These are phyloP conservation scores for Kodamaea jinghongensis DNA, from an alignment of 805 yeast genomes.

Conservation along the genomic window DNA sequence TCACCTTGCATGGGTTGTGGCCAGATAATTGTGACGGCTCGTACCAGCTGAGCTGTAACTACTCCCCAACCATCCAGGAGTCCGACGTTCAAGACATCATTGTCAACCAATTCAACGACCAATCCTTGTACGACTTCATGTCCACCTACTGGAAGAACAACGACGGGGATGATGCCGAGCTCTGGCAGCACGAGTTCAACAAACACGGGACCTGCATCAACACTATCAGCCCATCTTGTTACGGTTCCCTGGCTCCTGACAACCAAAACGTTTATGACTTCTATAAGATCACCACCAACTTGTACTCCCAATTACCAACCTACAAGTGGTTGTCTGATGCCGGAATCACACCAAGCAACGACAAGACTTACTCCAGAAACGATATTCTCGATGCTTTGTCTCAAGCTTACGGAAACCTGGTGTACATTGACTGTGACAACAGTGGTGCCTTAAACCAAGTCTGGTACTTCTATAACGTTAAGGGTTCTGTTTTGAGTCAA, in stretches of 20 bases:
- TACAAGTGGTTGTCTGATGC: slow-evolving; percentile 57
- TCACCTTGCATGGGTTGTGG: slow-evolving; percentile 86
- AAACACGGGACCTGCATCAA: slow-evolving; percentile 91
- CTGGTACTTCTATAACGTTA: slow-evolving; percentile 21
- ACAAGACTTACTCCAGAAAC: slow-evolving; percentile 52
- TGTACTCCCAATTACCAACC: slow-evolving; percentile 62
- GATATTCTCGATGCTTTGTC: slow-evolving; percentile 53
- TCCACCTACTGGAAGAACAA: slow-evolving; percentile 65
- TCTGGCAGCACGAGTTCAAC: slow-evolving; percentile 91
- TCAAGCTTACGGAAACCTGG: slow-evolving; percentile 48
- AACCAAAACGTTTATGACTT: slow-evolving; percentile 62
- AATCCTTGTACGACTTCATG: slow-evolving; percentile 57
- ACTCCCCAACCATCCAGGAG: slow-evolving; percentile 42
- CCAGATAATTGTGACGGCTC: slow-evolving; percentile 84
- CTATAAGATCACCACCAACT: slow-evolving; percentile 54
- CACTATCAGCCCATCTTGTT: slow-evolving; percentile 72
- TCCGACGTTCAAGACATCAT: slow-evolving; percentile 50
- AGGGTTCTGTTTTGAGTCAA: slow-evolving; percentile 13
- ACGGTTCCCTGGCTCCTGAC: slow-evolving; percentile 31
- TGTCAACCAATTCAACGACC: slow-evolving; percentile 39
- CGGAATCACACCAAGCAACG: slow-evolving; percentile 66
- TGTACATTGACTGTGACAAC: slow-evolving; percentile 58
- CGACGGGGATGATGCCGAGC: slow-evolving; percentile 53
- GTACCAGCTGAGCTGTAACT: slow-evolving; percentile 9
- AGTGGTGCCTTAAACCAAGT: slow-evolving; percentile 30